Percentiles rank a stretch among this genome's conserved stretches.
Conservation (phyloP, 2,329 filamentous ascomycete species). For the Chaetothyriales sp. region DNA sequence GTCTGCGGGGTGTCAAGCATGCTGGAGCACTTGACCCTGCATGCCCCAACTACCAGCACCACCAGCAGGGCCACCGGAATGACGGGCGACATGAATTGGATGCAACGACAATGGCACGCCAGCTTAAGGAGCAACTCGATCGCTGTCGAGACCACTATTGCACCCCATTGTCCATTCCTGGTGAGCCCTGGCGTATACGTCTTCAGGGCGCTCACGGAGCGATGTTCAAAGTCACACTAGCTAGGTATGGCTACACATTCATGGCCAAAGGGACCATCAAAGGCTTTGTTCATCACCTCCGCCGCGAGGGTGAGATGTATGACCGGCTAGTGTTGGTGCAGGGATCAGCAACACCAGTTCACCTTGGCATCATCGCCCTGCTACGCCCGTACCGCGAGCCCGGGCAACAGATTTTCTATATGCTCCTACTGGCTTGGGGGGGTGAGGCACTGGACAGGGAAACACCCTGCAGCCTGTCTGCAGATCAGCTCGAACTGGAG, state of each 20-base stretch:
- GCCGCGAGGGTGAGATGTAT: slow-evolving; percentile 18
- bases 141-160: too few relatives aligned
- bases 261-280: slow-evolving; percentile 18
- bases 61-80: slow-evolving; percentile 16
- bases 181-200: slow-evolving; percentile 4
- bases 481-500: too few relatives aligned
- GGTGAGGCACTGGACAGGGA: not conserved
- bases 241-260: slow-evolving; percentile 19
- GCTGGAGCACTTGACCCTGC: slow-evolving; percentile 20
- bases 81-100: too few relatives aligned
- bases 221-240: slow-evolving; percentile 20
- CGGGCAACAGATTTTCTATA: too few relatives aligned
- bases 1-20: slow-evolving; percentile 25
- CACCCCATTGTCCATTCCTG: too few relatives aligned
- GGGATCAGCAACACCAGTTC: slow-evolving; percentile 18
- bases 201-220: slow-evolving; percentile 18
- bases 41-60: slow-evolving; percentile 27
- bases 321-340: slow-evolving; percentile 13
- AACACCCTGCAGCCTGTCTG: too few relatives aligned
- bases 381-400: not conserved
- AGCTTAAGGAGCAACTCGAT: too few relatives aligned
- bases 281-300: slow-evolving; percentile 13
- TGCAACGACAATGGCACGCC: too few relatives aligned
- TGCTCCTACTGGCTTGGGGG: too few relatives aligned
- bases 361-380: slow-evolving; percentile 16